Base-by-base conservation (phyloP, 2,329 filamentous ascomycete genomes). In the Penicillium sp. region DNA sequence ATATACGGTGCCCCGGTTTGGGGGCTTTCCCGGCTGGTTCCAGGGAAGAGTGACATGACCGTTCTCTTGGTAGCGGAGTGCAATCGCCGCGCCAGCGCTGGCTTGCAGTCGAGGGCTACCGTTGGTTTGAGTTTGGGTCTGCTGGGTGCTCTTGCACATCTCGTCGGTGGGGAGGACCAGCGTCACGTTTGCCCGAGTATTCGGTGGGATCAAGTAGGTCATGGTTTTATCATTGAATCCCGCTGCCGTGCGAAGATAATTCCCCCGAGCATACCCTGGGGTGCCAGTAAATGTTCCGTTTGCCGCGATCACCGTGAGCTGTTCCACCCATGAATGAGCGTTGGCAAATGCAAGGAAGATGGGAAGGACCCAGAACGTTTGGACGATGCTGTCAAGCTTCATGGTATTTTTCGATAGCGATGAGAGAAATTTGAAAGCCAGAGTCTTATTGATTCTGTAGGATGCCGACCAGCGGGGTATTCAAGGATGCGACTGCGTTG, bases 301-400 rank as follows among this genome's bases (percentile, higher is more conserved):
- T 25, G 81, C 68, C 46, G 83, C 81, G 66, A 96, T 83, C 49
- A 83, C 81, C 54, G 77, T 81, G 43, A 92, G 76, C 61, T 85
- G 77, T 71, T 96, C 90, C 42, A 92, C 79, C 91, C 91, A 96
- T 15, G 83, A 86, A 71, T 96, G 92, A 31, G 82, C 84, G 25
- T 54, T 50, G 20, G 63, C 57, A 25, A 65, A 55, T 20, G 28
- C 23, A 42, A 48, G 13, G 6, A 66, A 50, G 24, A 55, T 42
- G 20, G 72, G 54, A 29, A 66, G 49, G 40, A 61, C 53, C 35
- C 72, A 47, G 28, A 66, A 44, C 25, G 52, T 50, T 43, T 46
- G 42, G 41, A 50, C 20, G 42, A 53, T 50, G 40, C 18, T 49
- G 28, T 53, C 45, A 44, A 46, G 27, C 25, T 37, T 33, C 15